Base-by-base conservation (phyloP, 2,329 filamentous ascomycete genomes). In the Exserohilum turcica region DNA sequence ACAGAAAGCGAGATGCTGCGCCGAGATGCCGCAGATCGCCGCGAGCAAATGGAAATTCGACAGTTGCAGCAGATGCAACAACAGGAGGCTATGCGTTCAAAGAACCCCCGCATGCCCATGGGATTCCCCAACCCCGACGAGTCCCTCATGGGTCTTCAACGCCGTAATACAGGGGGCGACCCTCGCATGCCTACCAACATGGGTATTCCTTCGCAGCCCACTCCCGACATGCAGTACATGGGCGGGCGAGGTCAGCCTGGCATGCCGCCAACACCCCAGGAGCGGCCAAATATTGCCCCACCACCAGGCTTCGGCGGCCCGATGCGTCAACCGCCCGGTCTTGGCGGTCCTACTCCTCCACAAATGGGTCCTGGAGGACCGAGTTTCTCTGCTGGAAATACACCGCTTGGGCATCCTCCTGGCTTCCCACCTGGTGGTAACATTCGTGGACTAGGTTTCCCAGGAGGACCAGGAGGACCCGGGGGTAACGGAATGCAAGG, bases 161-260 rank as follows among this genome's bases (percentile, higher is more conserved):
- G 74, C 37, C 73, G 71, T 50, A 75, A 68, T 48, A 75, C 71
- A 4, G 69, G 67, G 16, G 70, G 70, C 21, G 64, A 71, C 32
- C 66, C 72, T 28, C 72, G 72, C 9, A 73, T 72, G 43, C 63
- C 73, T 59, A 72, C 68, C 21, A 76, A 76, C 49, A 75, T 76
- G 74, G 74, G 74, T 19, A 76, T 76, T 21, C 74, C 74, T n/a
- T 75, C 73, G 18, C 73, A 75, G 48, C 67, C 72, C 6, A 52
- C 69, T 9, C 70, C 69, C 12, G 73, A 75, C 6, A 67, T 74
- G 59, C 66, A 63, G 5, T 72, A 64, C 50, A 70, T 74, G 67
- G 61, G 65, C 15, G 64, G 62, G 40, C 64, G 68, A 32, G 67
- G 68, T 29, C 68, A 72, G 40, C 66, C 64, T 16, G 71, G 71